Evolutionary conservation across 306 rosid genomes (phyloP), one percentile per base, ranked within the genome.

Genomic region (Medicago arabica): DNA sequence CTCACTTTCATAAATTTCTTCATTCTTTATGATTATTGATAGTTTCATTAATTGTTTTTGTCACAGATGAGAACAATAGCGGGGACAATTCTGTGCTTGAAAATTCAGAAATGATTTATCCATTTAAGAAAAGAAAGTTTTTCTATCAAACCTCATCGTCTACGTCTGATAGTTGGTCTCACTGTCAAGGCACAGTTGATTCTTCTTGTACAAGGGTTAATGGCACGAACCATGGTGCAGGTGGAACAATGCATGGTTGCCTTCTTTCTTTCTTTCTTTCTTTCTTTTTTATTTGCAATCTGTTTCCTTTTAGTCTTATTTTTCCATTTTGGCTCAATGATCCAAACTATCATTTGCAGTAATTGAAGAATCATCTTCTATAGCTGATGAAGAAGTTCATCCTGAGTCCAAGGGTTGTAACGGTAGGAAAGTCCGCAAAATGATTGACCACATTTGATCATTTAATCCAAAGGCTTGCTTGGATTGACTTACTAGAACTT

Each of bases 71-170:
- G 84, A 62, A 41, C 64, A 73, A 75, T 13, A 68, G 70, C 76
- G 75, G 53, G 76, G 81, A 79, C 67, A 73, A 76, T 78, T 68
- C 72, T 15, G 59, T 65, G n/a, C 78, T 87, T 60, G 92, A 89
- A 84, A 78, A 79, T 75, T 84, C 86, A 38, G 84, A 89, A 84
- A 84, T 72, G 75, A 86, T 87, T 67, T 91, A 86, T 83, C 97
- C 97, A 75, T 89, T 89, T 79, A 91, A 91, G 84, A 91, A 91
- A 90, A 87, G 97, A 70, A 89, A 87, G 81, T 84, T 81, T 81
- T 87, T 84, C 73, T 69, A 78, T 39, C 86, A 63, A 70, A 85
- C 81, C 63, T 83, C 88, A 34, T 67, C 89, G 0, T 41, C 88
- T 71, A 31, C 87, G 18, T 78, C 93, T 19, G 88, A 85, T 76